A percentile compares a stretch with the other conserved stretches of the same genome.
These are phyloP conservation scores for Phoma sp. DNA, from an alignment of 2,329 filamentous ascomycete species.

Conservation along the genomic window DNA sequence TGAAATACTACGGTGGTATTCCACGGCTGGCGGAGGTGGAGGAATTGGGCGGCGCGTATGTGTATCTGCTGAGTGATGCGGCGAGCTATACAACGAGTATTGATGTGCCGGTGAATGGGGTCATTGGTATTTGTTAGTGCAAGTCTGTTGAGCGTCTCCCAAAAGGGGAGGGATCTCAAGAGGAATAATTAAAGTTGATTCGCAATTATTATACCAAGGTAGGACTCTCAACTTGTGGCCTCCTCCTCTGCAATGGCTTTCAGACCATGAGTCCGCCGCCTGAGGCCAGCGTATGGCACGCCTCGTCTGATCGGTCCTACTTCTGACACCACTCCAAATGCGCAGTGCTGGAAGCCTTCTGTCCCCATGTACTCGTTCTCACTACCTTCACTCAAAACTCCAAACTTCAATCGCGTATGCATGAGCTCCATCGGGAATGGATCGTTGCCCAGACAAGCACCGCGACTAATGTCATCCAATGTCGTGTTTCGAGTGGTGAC, in stretches of 20 bases:
- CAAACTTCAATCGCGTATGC: slow-evolving; percentile 47
- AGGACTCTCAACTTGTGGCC: neutral
- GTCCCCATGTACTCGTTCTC: slow-evolving; percentile 32
- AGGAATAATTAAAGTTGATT: neutral
- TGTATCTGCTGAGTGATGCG: slow-evolving; percentile 63
- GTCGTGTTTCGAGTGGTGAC: slow-evolving; percentile 47
- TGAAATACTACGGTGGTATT: slow-evolving; percentile 67
- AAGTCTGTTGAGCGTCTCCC: neutral
- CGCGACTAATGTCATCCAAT: slow-evolving; percentile 48
- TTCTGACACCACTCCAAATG: slow-evolving; percentile 43
- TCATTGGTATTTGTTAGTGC: slow-evolving; percentile 38
- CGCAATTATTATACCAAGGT: neutral
- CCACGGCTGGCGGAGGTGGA: slow-evolving; percentile 61
- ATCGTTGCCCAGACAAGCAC: slow-evolving; percentile 51
- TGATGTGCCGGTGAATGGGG: slow-evolving; percentile 56
- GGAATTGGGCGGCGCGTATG: slow-evolving; percentile 64
- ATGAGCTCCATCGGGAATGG: slow-evolving; percentile 50
- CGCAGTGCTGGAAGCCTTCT: slow-evolving; percentile 38
- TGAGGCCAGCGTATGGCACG: slow-evolving; percentile 35
- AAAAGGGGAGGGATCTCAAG: neutral
- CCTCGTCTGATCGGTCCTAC: slow-evolving; percentile 30
- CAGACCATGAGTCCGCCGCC: neutral
- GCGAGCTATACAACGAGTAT: slow-evolving; percentile 61
- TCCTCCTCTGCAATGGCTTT: neutral
- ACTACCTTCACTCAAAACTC: slow-evolving; percentile 42